A percentile compares a stretch with the other conserved stretches of the same genome.
Evolutionary conservation across 768 basidiomycete genomes (phyloP).

Genomic region (Trametes cubensis): DNA sequence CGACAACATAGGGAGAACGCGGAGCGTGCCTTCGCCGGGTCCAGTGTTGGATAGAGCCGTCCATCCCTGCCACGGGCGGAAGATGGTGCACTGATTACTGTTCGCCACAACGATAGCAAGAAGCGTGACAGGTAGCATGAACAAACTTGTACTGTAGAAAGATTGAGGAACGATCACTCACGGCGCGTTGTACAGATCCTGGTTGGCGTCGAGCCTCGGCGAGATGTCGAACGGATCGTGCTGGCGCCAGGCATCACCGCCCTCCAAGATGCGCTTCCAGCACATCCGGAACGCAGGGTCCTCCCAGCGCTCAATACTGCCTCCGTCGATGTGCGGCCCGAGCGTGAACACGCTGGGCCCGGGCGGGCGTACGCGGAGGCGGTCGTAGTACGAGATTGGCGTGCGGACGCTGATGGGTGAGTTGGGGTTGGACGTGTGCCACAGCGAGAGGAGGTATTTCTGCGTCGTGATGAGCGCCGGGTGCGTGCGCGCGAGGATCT

Average conservation of each 20-base stretch:
- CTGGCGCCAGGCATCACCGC: constrained; percentile 49
- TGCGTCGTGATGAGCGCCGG: constrained; percentile 61
- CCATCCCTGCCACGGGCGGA: constrained; percentile 73
- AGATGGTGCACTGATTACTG: constrained; percentile 32
- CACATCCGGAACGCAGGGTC: constrained; percentile 57
- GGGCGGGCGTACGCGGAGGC: constrained; percentile 70
- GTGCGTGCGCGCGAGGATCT: constrained; percentile 71
- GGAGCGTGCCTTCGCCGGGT: constrained; percentile 68
- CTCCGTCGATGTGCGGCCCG: constrained; percentile 66
- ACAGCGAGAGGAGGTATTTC: constrained; percentile 56
- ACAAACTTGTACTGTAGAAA: not conserved
- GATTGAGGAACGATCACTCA: constrained; percentile 34
- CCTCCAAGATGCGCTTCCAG: constrained; percentile 56
- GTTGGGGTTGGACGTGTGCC: constrained; percentile 51
- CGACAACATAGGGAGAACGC: constrained; percentile 64
- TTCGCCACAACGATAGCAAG: not conserved
- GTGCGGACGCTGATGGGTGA: constrained; percentile 51
- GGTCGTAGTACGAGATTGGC: constrained; percentile 78
- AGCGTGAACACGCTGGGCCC: constrained; percentile 71
- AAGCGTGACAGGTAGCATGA: not conserved
- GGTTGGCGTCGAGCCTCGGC: constrained; percentile 57
- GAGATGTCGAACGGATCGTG: constrained; percentile 69
- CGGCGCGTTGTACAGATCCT: constrained; percentile 66
- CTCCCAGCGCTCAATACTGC: constrained; percentile 78
- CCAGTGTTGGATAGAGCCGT: constrained; percentile 43